Base-by-base conservation (phyloP, 805 yeast genomes). In the Spathaspora arborariae region DNA sequence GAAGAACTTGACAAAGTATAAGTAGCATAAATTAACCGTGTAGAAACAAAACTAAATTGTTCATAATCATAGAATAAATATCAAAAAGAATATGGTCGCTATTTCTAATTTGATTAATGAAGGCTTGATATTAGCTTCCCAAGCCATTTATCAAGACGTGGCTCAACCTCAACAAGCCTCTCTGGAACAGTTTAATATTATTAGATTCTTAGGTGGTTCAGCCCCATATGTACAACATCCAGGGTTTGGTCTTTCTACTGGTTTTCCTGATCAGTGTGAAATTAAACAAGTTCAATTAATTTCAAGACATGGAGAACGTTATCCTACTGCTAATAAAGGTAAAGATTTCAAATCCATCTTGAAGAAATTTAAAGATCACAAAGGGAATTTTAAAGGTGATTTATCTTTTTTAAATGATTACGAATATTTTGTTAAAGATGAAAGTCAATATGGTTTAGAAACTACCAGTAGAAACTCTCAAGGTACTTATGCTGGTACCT, bases 271-370 rank as follows among this genome's bases (percentile, higher is more conserved):
- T 5, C 65, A 65, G 33, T 81, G 85, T 59, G 53, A 60, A 4
- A 68, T 82, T 45, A 78, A 77, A 51, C 89, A 84, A 60, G 86
- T 83, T 7, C 88, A 83, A 53, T 63, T 84, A 15, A 65, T 83
- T 45, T 81, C 83, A 50, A 76, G 95, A 56, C 94, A 86, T 57
- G 94, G 91, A 19, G 91, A 85, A 60, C 70, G 94, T 51, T 85
- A 72, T 57, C 89, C 66, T 1, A 56, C 60, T 13, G 46, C 40
- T 22, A 41, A 49, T 22, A 44, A 40, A 16, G 65, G 64, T 11
- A 44, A 48, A 41, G 33, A n/a, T 13, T 46, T 52, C 26, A 56
- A 59, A 48, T 46, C 55, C 8, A 42, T 60, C 45, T 39, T 49
- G 48, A 34, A 41, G 16, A 60, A 59, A 44, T 42, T 62, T 24